Conservation (phyloP, 2,329 filamentous ascomycete species). For the Aspergillus texensis region DNA sequence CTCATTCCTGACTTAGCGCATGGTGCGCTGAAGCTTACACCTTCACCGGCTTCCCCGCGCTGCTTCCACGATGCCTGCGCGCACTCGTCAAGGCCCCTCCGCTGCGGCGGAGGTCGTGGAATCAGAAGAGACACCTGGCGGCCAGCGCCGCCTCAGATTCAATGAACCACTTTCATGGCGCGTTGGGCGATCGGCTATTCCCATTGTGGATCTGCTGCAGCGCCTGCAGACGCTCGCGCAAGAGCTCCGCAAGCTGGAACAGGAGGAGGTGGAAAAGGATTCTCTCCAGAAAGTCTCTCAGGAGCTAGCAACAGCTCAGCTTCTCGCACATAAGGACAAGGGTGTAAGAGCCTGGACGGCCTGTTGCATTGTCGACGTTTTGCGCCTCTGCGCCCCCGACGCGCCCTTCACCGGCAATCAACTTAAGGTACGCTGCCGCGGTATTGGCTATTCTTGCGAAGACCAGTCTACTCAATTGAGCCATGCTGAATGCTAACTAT, state of each 20-base stretch:
- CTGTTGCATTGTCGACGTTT: slow-evolving; percentile 88
- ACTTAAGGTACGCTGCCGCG: slow-evolving; percentile 68
- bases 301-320: slow-evolving; percentile 77
- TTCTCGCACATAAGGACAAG: slow-evolving; percentile 88
- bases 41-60: slow-evolving; percentile 26
- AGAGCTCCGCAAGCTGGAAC: slow-evolving; percentile 83
- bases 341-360: slow-evolving; percentile 88
- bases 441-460: neutral
- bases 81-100: slow-evolving; percentile 43
- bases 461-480: neutral
- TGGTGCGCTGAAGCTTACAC: slow-evolving; percentile 24
- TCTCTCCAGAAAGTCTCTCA: slow-evolving; percentile 83
- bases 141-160: slow-evolving; percentile 65
- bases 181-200: slow-evolving; percentile 79
- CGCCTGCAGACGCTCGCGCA: slow-evolving; percentile 78
- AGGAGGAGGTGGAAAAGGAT: slow-evolving; percentile 80
- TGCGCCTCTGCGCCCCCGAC: slow-evolving; percentile 90
- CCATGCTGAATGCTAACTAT: slow-evolving; percentile 17
- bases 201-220: slow-evolving; percentile 77
- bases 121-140: slow-evolving; percentile 34
- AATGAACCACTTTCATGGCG: slow-evolving; percentile 87
- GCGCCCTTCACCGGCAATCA: slow-evolving; percentile 90
- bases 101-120: slow-evolving; percentile 35
- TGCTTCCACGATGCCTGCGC: slow-evolving; percentile 45
- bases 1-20: slow-evolving; percentile 14